Percentiles rank a stretch among this genome's conserved stretches.
Evolutionary conservation across 2,329 filamentous ascomycete species (phyloP).

Genomic region (Ambrosiella cleistominuta): DNA sequence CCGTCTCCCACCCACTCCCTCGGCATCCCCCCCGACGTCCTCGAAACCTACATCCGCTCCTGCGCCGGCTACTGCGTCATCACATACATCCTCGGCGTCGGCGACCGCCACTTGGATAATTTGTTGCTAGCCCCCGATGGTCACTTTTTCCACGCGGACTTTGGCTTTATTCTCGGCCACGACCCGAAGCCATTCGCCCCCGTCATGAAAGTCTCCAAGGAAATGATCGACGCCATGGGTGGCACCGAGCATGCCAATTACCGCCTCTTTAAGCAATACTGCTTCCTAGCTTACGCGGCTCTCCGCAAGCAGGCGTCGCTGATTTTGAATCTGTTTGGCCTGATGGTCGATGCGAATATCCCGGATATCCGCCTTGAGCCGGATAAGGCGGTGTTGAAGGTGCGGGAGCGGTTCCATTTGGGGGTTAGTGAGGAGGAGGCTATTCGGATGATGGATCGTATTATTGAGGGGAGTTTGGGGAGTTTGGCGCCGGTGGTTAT

Average conservation of each 20-base stretch:
- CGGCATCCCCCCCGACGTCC: conserved; percentile 74
- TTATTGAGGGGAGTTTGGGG: conserved; percentile 81
- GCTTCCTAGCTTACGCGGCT: conserved; percentile 84
- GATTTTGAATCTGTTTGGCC: conserved; percentile 83
- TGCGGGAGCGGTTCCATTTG: conserved; percentile 83
- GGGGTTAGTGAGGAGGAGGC: conserved; percentile 88
- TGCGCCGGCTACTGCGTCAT: conserved; percentile 98
- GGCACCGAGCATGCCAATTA: conserved; percentile 68
- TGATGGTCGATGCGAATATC: conserved; percentile 97
- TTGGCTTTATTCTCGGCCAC: conserved; percentile 91
- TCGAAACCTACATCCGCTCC: conserved; percentile 90
- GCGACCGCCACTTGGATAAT: conserved; percentile 90
- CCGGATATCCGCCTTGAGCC: conserved; percentile 85
- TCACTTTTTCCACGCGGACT: conserved; percentile 97
- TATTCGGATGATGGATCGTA: conserved; percentile 65
- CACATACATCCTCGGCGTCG: conserved; percentile 91
- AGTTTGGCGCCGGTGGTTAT: conserved; percentile 87
- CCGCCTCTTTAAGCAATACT: conserved; percentile 81
- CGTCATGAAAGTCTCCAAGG: conserved; percentile 88
- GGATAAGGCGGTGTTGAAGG: conserved; percentile 86
- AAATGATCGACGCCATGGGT: conserved; percentile 99
- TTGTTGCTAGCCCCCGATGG: conserved; percentile 75
- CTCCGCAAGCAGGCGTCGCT: conserved; percentile 77
- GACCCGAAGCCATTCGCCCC: conserved; percentile 96
- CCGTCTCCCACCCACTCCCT: conserved; percentile 67